Conservation (phyloP, 192 early-diverging fungal genomes). For the Mortierella hygrophila region DNA sequence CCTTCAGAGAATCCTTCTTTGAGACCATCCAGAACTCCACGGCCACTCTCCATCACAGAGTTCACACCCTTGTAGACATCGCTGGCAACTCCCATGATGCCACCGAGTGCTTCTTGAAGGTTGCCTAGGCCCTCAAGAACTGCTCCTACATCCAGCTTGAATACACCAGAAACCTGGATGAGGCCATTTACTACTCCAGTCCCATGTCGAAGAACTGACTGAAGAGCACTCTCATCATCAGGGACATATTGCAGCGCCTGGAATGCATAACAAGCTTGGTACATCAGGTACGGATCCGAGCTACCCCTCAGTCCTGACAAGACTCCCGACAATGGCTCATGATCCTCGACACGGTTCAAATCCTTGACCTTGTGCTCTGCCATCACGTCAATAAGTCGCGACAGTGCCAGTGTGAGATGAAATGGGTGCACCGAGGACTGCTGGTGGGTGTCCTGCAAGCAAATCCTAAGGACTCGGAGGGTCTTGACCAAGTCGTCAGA, state of each 20-base stretch:
- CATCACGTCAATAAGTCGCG: neutral
- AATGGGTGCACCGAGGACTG: neutral
- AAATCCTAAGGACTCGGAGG: neutral
- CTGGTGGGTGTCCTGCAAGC: neutral
- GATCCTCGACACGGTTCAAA: neutral
- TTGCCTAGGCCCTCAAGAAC: neutral
- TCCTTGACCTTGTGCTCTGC: neutral
- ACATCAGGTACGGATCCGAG: neutral
- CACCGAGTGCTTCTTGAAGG: neutral
- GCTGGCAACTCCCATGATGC: no score
- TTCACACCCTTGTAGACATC: neutral
- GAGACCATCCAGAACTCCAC: neutral
- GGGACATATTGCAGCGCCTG: slow-evolving; percentile 6
- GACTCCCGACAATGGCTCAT: no score
- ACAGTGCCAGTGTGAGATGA: neutral
- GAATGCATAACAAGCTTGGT: neutral
- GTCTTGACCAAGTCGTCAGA: neutral
- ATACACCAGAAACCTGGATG: neutral
- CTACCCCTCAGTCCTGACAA: neutral
- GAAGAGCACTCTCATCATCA: neutral
- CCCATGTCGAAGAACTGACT: neutral
- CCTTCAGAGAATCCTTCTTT: neutral
- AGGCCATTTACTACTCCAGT: neutral
- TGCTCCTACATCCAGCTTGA: neutral
- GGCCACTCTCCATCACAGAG: neutral